phyloP scores from a whole-genome alignment of 1,139 yeast genomes.

The Taiozyma sp. region DNA sequence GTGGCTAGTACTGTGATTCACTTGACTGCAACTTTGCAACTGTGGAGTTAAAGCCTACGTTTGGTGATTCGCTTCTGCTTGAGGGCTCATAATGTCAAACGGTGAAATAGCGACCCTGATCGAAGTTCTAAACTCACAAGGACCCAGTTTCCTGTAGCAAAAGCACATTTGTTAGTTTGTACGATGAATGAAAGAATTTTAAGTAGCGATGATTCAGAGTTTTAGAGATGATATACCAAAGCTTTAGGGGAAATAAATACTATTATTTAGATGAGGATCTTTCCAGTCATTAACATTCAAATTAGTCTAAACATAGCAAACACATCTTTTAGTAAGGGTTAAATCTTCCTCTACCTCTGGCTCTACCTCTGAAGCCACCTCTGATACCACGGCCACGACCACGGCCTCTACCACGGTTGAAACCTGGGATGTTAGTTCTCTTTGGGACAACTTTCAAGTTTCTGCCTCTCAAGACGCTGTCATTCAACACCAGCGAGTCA shows the following conservation, averaged over 20 bases:
- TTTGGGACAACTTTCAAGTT: slow-evolving; percentile 68
- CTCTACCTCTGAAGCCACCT: slow-evolving; percentile 24
- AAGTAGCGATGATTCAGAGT: no score
- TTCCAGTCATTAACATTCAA: background rate
- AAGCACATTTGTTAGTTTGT: no score
- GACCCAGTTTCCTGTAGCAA: no score
- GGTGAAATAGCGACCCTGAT: no score
- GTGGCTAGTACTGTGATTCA: no score
- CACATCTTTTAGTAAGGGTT: slow-evolving; percentile 29
- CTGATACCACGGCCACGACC: slow-evolving; percentile 48
- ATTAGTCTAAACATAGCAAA: background rate
- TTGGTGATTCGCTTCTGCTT: no score
- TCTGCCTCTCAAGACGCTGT: slow-evolving; percentile 62
- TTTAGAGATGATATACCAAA: no score
- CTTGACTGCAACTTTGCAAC: background rate
- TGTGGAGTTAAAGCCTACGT: background rate
- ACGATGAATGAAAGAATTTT: no score
- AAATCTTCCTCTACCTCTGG: slow-evolving; percentile 32
- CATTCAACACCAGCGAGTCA: slow-evolving; percentile 65
- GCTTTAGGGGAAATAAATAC: no score
- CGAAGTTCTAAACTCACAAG: no score
- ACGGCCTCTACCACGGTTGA: slow-evolving; percentile 42
- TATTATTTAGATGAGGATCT: background rate
- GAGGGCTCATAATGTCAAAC: no score
- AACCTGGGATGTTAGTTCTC: slow-evolving; percentile 77